A percentile compares a stretch with the other conserved stretches of the same genome.
phyloP scores from a whole-genome alignment of 805 yeast species.

The Yamadazyma laniorum region DNA sequence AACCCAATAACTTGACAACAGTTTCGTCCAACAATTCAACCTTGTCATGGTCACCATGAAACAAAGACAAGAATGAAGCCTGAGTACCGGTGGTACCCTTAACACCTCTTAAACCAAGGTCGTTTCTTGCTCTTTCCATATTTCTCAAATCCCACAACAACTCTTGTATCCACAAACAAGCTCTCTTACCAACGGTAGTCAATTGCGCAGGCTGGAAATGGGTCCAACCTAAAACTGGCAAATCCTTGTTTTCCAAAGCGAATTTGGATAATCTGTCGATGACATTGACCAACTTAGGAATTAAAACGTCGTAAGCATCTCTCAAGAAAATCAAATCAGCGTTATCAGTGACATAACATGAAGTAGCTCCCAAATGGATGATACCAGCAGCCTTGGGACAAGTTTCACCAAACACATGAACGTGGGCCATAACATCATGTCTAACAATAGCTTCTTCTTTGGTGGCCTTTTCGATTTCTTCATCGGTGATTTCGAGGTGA shows the following conservation, averaged over 20 bases:
- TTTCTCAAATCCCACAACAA: slow-evolving; percentile 96
- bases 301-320: slow-evolving; percentile 90
- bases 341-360: slow-evolving; percentile 96
- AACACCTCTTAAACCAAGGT: slow-evolving; percentile 94
- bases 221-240: slow-evolving; percentile 98
- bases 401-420: slow-evolving; percentile 87
- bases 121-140: slow-evolving; percentile 93
- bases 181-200: slow-evolving; percentile 98
- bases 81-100: slow-evolving; percentile 99
- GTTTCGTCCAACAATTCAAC: slow-evolving; percentile 90
- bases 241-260: slow-evolving; percentile 88
- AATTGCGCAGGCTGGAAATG: slow-evolving; percentile 99
- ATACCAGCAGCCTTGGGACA: slow-evolving; percentile 98
- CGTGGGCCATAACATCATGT: slow-evolving; percentile 99
- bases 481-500: slow-evolving; percentile 83
- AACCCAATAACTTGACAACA: slow-evolving; percentile 90
- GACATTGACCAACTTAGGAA: slow-evolving; percentile 94
- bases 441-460: slow-evolving; percentile 96
- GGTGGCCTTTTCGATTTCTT: slow-evolving; percentile 84
- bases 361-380: slow-evolving; percentile 97
- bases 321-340: slow-evolving; percentile 96
- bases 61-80: slow-evolving; percentile 90
- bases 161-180: slow-evolving; percentile 97
- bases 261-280: slow-evolving; percentile 85
- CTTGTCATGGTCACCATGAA: slow-evolving; percentile 95